Conservation (phyloP, 257 asterid species). For the Ilex asprella region DNA sequence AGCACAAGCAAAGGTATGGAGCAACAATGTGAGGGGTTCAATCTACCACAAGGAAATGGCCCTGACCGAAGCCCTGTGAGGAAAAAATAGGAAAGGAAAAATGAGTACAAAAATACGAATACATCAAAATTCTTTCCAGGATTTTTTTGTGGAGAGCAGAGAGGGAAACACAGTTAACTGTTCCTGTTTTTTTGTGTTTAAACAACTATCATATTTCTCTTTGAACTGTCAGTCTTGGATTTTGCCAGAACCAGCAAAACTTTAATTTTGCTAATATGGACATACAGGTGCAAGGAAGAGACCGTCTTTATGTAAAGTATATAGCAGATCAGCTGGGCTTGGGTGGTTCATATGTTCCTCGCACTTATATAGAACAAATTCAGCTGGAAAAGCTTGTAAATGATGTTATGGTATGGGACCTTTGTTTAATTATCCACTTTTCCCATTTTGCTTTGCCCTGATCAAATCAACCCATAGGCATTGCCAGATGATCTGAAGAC, state of each 20-base stretch:
- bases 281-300: conserved; percentile 90
- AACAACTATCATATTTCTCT: too few species aligned
- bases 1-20: too few species aligned
- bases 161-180: too few species aligned
- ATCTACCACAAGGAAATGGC: too few species aligned
- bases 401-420: conserved; percentile 75
- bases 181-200: too few species aligned
- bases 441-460: conserved; percentile 16
- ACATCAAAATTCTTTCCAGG: not conserved
- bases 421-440: conserved; percentile 5
- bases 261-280: conserved; percentile 11
- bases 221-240: not conserved
- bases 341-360: conserved; percentile 88
- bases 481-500: conserved; percentile 92
- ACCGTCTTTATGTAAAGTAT: conserved; percentile 65
- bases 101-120: not conserved
- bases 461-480: conserved; percentile 39
- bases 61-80: too few species aligned
- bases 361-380: conserved; percentile 94
- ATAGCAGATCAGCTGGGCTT: conserved; percentile 75
- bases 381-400: conserved; percentile 92
- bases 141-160: not conserved
- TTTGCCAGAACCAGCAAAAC: conserved; percentile 8
- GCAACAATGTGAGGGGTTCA: too few species aligned
- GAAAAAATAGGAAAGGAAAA: not conserved